Base-by-base conservation (phyloP, 441 rosid genomes). In the Corymbia citriodora region DNA sequence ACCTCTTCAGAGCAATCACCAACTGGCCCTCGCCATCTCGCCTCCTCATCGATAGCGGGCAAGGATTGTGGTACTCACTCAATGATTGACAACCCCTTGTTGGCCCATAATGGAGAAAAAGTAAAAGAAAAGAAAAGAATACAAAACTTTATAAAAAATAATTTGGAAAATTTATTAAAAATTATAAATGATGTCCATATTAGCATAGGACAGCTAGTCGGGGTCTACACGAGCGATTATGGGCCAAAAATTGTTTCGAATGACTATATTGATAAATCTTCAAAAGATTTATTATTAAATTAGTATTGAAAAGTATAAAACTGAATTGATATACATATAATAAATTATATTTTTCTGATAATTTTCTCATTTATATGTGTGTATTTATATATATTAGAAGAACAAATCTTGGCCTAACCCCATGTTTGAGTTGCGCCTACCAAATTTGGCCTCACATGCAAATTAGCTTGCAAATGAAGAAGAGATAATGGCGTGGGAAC, bases 121-220 rank as follows among this genome's bases (percentile, higher is more conserved):
- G 6, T 36, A 10, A 18, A 17, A 9, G 3, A 18, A 33, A 1
- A 6, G 2, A 18, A 36, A 0, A 36, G 27, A 36, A 2, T 36
- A 74, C 3, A 17, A 33, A 65, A n/a, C 4, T 36, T 36, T 5
- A 40, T 40, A 36, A 19, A 14, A n/a, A 16, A n/a, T 8, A 3
- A 65, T 7, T n/a, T 2, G 14, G 1, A 65, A 65, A n/a, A 65
- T 14, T 27, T 15, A 65, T 31, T 21, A 40, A 74, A 23, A 74
- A 21, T 3, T 36, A 74, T 1, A 36, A 74, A 74, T 74, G 21
- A 74, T 40, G 6, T 74, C 83, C 16, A 72, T 5, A 14, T 11
- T 1, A 33, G 0, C 1, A 1, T 33, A 18, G 7, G 48, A 10
- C 0, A 36, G 23, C 1, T 3, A 8, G 1, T 1, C 0, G 2